Evolutionary conservation across 2,329 filamentous ascomycete genomes (phyloP).

Genomic region (Aspergillus ruber): DNA sequence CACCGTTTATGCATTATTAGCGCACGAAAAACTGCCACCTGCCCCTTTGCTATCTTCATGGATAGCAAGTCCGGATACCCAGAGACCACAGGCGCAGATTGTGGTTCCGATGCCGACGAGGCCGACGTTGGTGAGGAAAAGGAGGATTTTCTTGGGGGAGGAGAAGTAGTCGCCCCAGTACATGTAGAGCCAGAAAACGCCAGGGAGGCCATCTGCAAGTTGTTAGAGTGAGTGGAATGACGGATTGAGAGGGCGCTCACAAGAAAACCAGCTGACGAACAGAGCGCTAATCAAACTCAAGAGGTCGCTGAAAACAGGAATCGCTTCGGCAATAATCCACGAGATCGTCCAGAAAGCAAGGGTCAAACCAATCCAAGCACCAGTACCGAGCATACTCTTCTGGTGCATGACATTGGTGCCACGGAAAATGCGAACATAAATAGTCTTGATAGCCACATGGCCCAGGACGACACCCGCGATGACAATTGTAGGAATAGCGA

Average conservation of each 20-base stretch:
- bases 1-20: constrained; percentile 15
- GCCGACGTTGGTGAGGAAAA: constrained; percentile 19
- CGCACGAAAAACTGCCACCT: constrained; percentile 19
- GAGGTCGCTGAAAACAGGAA: constrained; percentile 62
- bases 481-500: constrained; percentile 63
- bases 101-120: constrained; percentile 16
- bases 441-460: constrained; percentile 58
- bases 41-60: constrained; percentile 16
- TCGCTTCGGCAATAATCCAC: constrained; percentile 61
- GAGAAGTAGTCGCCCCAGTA: constrained; percentile 27
- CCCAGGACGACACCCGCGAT: constrained; percentile 64
- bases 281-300: constrained; percentile 55
- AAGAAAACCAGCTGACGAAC: constrained; percentile 61
- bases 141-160: constrained; percentile 20
- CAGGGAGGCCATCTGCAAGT: constrained; percentile 10
- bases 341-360: constrained; percentile 51
- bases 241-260: too few relatives aligned
- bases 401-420: constrained; percentile 49
- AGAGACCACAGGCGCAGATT: constrained; percentile 22
- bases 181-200: constrained; percentile 31
- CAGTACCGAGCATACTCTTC: constrained; percentile 42
- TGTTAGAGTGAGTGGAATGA: background rate
- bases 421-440: constrained; percentile 59
- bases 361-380: constrained; percentile 54
- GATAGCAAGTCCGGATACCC: constrained; percentile 21